Conservation (phyloP, 2,329 filamentous ascomycete species). For the Neonectria coccinea region DNA sequence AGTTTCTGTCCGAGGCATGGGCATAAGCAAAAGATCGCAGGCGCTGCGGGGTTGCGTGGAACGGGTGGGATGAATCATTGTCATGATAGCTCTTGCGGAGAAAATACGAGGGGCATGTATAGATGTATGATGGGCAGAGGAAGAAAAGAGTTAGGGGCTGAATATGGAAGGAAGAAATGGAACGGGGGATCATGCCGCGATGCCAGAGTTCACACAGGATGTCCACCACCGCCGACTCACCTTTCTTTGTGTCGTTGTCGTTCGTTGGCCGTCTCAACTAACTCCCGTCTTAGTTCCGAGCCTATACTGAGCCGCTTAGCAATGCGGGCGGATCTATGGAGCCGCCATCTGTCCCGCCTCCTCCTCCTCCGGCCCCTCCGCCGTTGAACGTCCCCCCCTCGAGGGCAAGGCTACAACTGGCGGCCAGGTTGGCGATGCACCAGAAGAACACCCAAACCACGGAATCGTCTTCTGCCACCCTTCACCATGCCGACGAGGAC, state of each 20-base stretch:
- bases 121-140: conserved; percentile 40
- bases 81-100: conserved; percentile 34
- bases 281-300: conserved; percentile 63
- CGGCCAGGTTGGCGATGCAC: conserved; percentile 83
- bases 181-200: conserved; percentile 44
- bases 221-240: conserved; percentile 37
- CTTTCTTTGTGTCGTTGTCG: conserved; percentile 42
- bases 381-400: conserved; percentile 89
- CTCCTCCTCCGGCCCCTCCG: conserved; percentile 74
- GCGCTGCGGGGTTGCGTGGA: conserved; percentile 39
- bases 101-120: conserved; percentile 39
- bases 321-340: conserved; percentile 60
- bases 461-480: conserved; percentile 58
- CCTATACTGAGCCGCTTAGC: conserved; percentile 68
- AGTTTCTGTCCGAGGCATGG: conserved; percentile 38
- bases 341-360: conserved; percentile 69
- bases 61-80: conserved; percentile 29
- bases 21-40: conserved; percentile 41
- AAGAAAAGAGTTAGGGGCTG: conserved; percentile 39
- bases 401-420: conserved; percentile 87
- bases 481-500: conserved; percentile 49
- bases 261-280: conserved; percentile 35
- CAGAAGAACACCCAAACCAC: conserved; percentile 70
- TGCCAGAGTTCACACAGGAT: conserved; percentile 45
- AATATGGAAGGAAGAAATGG: conserved; percentile 44